Evolutionary conservation across 1,139 yeast genomes (phyloP), one percentile per base, ranked within the genome.

Genomic region (Yamadazyma kanchanaburiensis): DNA sequence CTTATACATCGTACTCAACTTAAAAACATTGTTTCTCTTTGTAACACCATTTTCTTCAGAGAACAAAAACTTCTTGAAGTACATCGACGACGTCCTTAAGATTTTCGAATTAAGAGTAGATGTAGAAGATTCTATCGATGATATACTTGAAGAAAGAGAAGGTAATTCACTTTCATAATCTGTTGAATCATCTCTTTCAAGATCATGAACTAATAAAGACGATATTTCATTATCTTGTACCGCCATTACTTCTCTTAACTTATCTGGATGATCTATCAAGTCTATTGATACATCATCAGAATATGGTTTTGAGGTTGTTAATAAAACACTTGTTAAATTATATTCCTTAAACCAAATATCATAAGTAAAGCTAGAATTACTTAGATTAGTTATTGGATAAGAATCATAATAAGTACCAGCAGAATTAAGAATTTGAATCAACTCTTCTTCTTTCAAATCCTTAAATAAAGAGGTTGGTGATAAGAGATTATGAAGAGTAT

Each of bases 401-500:
- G 40, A 38, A 12, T 55, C 53, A 28, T 60, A 49, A 25, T 66
- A 51, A 3, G 31, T 28, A 13, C 51, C 45, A 2, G 79, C 55
- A 21, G 48, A 37, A 31, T 55, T 54, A 21, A 74, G 42, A n/a
- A 74, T 63, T 24, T 51, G 51, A 19, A 51, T 52, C 22, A 73
- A 40, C 23, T 61, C 67, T 12, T 31, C 43, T 37, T 59, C 74
- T 31, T 44, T 42, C 19, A 56, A 44, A 9, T 46, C 44, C 5
- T 52, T 49, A 37, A 65, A 58, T 17, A 68, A 45, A 24, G 36
- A 46, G 9, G 50, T 33, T 0, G 74, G 68, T 5, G 71, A 63
- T 6, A 67, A 34, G 15, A 56, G 38, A n/a, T 58, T 50, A 45
- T 74, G 79, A 10, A 73, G 54, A 4, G 58, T 34, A 43, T 74